Percentiles rank a stretch among this genome's conserved stretches.
Evolutionary conservation across 2,329 filamentous ascomycete species (phyloP).

Genomic region (Fusarium sp.): DNA sequence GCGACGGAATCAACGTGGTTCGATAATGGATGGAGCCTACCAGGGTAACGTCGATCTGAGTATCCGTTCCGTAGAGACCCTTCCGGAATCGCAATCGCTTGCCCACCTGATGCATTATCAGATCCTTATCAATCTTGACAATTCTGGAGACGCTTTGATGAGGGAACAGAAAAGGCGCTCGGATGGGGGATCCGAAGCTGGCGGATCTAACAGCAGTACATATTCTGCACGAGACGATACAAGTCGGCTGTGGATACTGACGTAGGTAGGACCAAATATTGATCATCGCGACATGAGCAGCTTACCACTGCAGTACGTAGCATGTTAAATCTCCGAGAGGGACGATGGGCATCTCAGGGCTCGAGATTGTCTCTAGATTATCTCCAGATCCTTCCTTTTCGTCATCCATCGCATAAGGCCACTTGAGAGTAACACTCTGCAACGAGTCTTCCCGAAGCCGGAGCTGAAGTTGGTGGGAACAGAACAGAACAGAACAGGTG

Average conservation of each 20-base stretch:
- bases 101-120: not conserved
- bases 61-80: not conserved
- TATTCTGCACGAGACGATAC: not conserved
- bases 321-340: not conserved
- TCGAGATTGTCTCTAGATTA: not conserved
- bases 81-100: not conserved
- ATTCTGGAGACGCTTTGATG: not conserved
- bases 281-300: not conserved
- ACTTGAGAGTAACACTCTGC: not conserved
- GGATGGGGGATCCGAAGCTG: slow-evolving; percentile 10
- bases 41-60: not conserved
- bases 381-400: not conserved
- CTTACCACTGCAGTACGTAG: not conserved
- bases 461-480: slow-evolving; percentile 25
- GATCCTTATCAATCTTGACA: slow-evolving; percentile 11
- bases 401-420: not conserved
- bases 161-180: slow-evolving; percentile 10
- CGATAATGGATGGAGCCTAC: not conserved
- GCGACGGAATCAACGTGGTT: not conserved
- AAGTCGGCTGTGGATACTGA: not conserved
- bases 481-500: slow-evolving; percentile 18
- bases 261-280: not conserved
- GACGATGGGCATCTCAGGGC: not conserved
- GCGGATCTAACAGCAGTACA: not conserved
- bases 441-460: slow-evolving; percentile 24